Evolutionary conservation across 768 basidiomycete genomes (phyloP).

Genomic region (Trametes punicea): DNA sequence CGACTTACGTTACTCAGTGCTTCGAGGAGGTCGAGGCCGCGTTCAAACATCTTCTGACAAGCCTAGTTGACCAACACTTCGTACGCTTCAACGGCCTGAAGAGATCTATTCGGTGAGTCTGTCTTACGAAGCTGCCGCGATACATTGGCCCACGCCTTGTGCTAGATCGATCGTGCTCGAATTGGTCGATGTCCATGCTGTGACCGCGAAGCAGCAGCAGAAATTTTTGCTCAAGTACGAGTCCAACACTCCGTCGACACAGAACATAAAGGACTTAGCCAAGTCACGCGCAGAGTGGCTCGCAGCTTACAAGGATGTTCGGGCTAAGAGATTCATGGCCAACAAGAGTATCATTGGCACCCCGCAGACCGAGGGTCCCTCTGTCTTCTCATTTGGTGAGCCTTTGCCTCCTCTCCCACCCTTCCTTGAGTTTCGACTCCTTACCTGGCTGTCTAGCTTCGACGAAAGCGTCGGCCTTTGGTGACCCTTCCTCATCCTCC

Average conservation of each 20-base stretch:
- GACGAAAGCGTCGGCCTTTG: no score
- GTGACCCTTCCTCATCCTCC: no score
- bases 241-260: not conserved
- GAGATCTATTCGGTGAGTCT: not conserved
- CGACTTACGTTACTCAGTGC: conserved; percentile 31
- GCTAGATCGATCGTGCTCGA: not conserved
- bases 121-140: not conserved
- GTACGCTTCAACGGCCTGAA: conserved; percentile 28
- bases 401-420: no score
- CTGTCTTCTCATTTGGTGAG: no score
- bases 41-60: conserved; percentile 30
- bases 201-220: not conserved
- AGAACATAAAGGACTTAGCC: not conserved
- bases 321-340: not conserved
- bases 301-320: not conserved
- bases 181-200: not conserved
- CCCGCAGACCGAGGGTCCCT: not conserved
- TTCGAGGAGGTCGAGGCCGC: conserved; percentile 33
- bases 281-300: not conserved
- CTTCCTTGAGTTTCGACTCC: no score
- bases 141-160: not conserved
- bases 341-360: not conserved
- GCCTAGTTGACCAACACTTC: conserved; percentile 36
- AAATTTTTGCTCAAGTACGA: not conserved
- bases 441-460: no score